A percentile compares a stretch with the other conserved stretches of the same genome.
Conservation (phyloP, 805 yeast species). For the Lipomyces japonicus region DNA sequence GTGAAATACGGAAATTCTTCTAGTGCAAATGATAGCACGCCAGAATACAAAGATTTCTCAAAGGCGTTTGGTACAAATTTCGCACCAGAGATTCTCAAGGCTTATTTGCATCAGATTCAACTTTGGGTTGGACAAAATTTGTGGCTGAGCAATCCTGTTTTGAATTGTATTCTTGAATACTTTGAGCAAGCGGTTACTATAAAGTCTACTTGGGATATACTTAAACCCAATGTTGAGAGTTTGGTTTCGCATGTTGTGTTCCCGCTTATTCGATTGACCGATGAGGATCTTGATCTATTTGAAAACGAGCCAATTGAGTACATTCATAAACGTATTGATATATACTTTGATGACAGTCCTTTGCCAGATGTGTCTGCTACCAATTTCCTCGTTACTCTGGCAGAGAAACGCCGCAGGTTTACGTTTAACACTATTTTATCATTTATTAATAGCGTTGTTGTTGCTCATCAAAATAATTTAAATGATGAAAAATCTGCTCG, state of each 20-base stretch:
- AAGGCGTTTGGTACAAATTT: constrained; percentile 52
- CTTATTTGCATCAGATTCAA: constrained; percentile 63
- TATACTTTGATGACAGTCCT: constrained; percentile 50
- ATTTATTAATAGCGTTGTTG: constrained; percentile 51
- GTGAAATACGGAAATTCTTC: constrained; percentile 41
- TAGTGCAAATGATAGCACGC: constrained; percentile 37
- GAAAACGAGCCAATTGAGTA: constrained; percentile 88
- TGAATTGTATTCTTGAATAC: constrained; percentile 52
- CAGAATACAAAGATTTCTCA: constrained; percentile 56
- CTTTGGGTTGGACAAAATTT: constrained; percentile 61
- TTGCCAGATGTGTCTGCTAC: constrained; percentile 80
- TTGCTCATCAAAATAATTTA: constrained; percentile 34
- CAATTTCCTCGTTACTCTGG: constrained; percentile 66
- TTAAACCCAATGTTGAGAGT: constrained; percentile 62
- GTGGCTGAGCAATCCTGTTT: constrained; percentile 67
- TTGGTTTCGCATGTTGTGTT: constrained; percentile 68
- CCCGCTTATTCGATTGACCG: constrained; percentile 70
- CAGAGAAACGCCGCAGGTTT: constrained; percentile 58
- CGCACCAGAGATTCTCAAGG: constrained; percentile 67
- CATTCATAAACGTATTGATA: constrained; percentile 66
- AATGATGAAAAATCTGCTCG: constrained; percentile 46
- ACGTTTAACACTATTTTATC: constrained; percentile 59
- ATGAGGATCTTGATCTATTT: constrained; percentile 65
- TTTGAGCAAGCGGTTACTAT: constrained; percentile 41
- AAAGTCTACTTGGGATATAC: constrained; percentile 60